Evolutionary conservation across 2,329 filamentous ascomycete species (phyloP).

Genomic region (Lachnellula subtilissima): DNA sequence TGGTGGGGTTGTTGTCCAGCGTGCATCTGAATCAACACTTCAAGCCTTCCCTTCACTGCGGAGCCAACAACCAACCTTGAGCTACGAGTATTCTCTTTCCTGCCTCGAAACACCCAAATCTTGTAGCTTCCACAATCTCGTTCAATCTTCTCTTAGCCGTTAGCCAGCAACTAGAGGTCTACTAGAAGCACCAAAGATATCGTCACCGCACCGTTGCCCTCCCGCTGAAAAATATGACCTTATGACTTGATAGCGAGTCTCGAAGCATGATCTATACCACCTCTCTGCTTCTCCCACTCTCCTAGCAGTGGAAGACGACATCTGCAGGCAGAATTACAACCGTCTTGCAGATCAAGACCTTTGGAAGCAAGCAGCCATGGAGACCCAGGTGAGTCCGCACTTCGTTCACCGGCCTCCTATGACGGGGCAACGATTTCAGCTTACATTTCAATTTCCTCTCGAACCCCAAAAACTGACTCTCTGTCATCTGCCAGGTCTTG

Average conservation of each 20-base stretch:
- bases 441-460: too few species aligned
- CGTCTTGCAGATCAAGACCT: slow-evolving; percentile 6
- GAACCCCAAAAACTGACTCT: slow-evolving; percentile 8
- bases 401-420: neutral
- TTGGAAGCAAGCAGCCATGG: slow-evolving; percentile 24
- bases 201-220: neutral
- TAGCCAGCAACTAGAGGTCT: neutral
- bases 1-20: too few species aligned
- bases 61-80: too few species aligned
- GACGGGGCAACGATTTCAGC: slow-evolving; percentile 6
- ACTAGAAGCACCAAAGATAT: neutral
- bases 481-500: slow-evolving; percentile 64
- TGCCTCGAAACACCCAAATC: neutral
- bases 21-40: too few species aligned
- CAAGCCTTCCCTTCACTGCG: too few species aligned
- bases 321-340: neutral
- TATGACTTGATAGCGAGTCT: slow-evolving; percentile 27
- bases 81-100: too few species aligned
- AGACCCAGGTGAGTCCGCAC: slow-evolving; percentile 27
- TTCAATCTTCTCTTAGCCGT: neutral
- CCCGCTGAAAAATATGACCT: slow-evolving; percentile 6
- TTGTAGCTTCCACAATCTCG: neutral
- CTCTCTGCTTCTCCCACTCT: slow-evolving; percentile 16
- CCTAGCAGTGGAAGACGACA: slow-evolving; percentile 19
- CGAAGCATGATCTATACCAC: slow-evolving; percentile 27